These are phyloP conservation scores for Cryptococcus jaspeensis DNA, from an alignment of 1,284 basidiomycete species.

Conservation along the genomic window DNA sequence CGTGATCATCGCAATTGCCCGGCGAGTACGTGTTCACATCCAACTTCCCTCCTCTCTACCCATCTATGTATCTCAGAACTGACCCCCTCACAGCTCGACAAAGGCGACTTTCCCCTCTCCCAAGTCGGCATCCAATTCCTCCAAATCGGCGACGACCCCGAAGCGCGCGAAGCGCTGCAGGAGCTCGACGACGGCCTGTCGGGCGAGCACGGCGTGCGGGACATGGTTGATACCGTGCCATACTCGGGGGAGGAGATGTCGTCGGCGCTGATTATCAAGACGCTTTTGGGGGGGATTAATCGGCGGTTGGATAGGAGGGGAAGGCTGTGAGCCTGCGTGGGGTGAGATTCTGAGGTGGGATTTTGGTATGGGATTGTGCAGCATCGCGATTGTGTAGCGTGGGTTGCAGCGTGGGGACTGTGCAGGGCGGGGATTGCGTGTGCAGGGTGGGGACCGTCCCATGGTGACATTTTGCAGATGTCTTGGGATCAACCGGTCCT, in stretches of 20 bases:
- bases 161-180: constrained; percentile 38
- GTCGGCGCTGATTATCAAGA: constrained; percentile 35
- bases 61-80: too few relatives aligned
- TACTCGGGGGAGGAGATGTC: constrained; percentile 29
- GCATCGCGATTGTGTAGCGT: background rate
- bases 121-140: constrained; percentile 52
- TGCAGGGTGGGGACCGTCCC: too few relatives aligned
- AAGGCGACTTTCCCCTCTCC: constrained; percentile 43
- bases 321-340: background rate
- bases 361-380: background rate
- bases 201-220: constrained; percentile 31
- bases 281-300: constrained; percentile 41
- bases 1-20: constrained; percentile 33
- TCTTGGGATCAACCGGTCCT: background rate
- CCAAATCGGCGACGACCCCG: constrained; percentile 45
- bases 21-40: constrained; percentile 18
- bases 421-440: too few relatives aligned
- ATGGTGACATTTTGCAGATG: too few relatives aligned
- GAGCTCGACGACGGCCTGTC: constrained; percentile 42
- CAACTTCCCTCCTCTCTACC: background rate
- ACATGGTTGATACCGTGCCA: constrained; percentile 43
- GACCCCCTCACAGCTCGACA: constrained; percentile 30
- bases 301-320: constrained; percentile 28
- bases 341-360: background rate
- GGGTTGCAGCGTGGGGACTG: too few relatives aligned